Evolutionary conservation across 805 yeast genomes (phyloP).

Genomic region (Yamadazyma insecticola): DNA sequence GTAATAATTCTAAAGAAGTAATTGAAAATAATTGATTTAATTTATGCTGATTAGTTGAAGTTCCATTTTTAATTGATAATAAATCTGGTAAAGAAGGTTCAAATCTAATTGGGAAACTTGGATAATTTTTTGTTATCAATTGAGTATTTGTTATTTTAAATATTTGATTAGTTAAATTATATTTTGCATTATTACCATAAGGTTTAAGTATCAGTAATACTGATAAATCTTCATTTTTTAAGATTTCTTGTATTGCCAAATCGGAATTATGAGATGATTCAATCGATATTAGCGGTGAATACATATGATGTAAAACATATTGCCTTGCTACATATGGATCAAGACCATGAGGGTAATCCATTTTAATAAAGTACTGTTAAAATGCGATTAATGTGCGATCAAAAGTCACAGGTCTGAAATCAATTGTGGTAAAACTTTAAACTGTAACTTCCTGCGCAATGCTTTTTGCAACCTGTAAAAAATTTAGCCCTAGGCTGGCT

Average conservation of each 20-base stretch:
- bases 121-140: slow-evolving; percentile 43
- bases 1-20: slow-evolving; percentile 29
- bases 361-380: no score
- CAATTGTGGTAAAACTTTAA: no score
- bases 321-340: slow-evolving; percentile 39
- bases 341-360: slow-evolving; percentile 28
- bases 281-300: slow-evolving; percentile 50
- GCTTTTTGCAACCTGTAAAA: no score
- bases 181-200: slow-evolving; percentile 51
- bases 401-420: no score
- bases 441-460: no score
- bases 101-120: slow-evolving; percentile 57
- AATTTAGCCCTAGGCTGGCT: no score
- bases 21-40: slow-evolving; percentile 32
- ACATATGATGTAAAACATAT: slow-evolving; percentile 40
- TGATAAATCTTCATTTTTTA: slow-evolving; percentile 32
- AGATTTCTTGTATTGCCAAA: slow-evolving; percentile 33
- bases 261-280: slow-evolving; percentile 46
- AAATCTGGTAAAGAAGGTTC: slow-evolving; percentile 38
- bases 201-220: slow-evolving; percentile 48
- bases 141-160: slow-evolving; percentile 51
- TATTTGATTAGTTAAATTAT: slow-evolving; percentile 33
- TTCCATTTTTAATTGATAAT: slow-evolving; percentile 24
- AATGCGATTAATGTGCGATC: no score
- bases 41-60: slow-evolving; percentile 6